Evolutionary conservation across 2,329 filamentous ascomycete genomes (phyloP).

Genomic region (Microdochium bolleyi): DNA sequence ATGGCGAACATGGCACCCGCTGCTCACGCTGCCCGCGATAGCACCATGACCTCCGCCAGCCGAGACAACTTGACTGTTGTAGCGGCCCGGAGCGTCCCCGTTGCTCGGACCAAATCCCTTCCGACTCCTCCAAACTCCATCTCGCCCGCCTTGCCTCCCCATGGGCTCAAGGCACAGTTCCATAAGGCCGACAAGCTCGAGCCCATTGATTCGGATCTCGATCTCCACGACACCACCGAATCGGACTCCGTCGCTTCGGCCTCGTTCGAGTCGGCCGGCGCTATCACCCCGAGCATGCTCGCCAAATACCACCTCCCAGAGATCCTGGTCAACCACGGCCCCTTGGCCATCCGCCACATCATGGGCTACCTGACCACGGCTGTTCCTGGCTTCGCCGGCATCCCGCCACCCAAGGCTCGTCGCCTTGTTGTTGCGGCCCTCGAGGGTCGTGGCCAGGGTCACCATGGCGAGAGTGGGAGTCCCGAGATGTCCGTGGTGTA

Average conservation of each 20-base stretch:
- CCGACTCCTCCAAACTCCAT: slow-evolving; percentile 94
- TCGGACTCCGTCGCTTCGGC: slow-evolving; percentile 35
- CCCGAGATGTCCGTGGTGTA: slow-evolving; percentile 69
- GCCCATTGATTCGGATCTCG: slow-evolving; percentile 76
- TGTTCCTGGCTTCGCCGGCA: slow-evolving; percentile 84
- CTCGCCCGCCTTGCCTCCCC: slow-evolving; percentile 77
- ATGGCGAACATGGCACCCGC: slow-evolving; percentile 60
- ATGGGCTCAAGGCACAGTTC: slow-evolving; percentile 65
- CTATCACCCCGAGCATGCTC: slow-evolving; percentile 78
- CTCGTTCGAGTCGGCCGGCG: slow-evolving; percentile 62
- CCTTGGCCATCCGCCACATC: slow-evolving; percentile 88
- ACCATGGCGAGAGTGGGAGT: slow-evolving; percentile 49
- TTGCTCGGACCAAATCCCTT: slow-evolving; percentile 57
- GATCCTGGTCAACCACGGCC: slow-evolving; percentile 83
- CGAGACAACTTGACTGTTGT: slow-evolving; percentile 69
- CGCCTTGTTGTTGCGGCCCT: slow-evolving; percentile 87
- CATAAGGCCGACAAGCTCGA: slow-evolving; percentile 48
- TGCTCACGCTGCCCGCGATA: slow-evolving; percentile 57
- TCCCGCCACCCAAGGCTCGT: slow-evolving; percentile 82
- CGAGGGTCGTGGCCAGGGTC: slow-evolving; percentile 60
- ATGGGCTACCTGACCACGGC: slow-evolving; percentile 91
- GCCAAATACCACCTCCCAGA: slow-evolving; percentile 85
- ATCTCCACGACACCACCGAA: slow-evolving; percentile 64
- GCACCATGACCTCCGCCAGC: slow-evolving; percentile 49
- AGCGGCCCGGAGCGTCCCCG: slow-evolving; percentile 57